Evolutionary conservation across 2,329 filamentous ascomycete genomes (phyloP), one percentile per base, ranked within the genome.

Genomic region (Didymella exigua): DNA sequence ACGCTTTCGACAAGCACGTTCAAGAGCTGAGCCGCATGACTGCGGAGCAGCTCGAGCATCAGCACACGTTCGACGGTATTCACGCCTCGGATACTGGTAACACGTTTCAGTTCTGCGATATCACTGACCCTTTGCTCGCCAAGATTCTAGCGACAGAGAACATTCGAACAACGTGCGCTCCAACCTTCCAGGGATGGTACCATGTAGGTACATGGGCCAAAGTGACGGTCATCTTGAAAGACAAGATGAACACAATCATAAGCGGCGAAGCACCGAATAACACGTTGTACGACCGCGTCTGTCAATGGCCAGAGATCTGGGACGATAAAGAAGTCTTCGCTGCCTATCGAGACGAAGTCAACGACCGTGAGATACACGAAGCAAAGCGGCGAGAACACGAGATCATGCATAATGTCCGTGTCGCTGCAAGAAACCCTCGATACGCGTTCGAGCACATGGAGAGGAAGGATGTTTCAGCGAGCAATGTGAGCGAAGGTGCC

Each of bases 31-130:
- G 61, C 3, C 56, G 61, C 11, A 66, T 65, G 59, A 58, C 63
- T 1, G 43, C 61, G 9, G 55, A 64, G 27, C 56, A 71, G 36
- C 58, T 75, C 42, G 62, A 62, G 38, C 61, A 58, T 36, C 58
- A 71, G 33, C 93, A 98, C 73, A 79, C 93, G 1, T 98, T 97
- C 74, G 91, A 96, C 58, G 93, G 93, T 41, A 81, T 86, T 55
- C 83, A 82, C 2, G 85, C 93, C 49, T 85, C 86, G 14, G 84
- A 85, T 1, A 92, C 96, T 67, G 92, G 92, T 33, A 95, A 95
- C 67, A 88, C 95, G 44, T 99, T 92, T 89, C 95, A 98, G 79
- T 84, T 96, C 23, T 96, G 92, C 77, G 95, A 99, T 73, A 88
- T 98, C 49, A 89, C 86, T 0, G 93, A 98, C 66, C 90, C 91